Evolutionary conservation across 768 basidiomycete species (phyloP).

Genomic region (Pisolithus orientalis): DNA sequence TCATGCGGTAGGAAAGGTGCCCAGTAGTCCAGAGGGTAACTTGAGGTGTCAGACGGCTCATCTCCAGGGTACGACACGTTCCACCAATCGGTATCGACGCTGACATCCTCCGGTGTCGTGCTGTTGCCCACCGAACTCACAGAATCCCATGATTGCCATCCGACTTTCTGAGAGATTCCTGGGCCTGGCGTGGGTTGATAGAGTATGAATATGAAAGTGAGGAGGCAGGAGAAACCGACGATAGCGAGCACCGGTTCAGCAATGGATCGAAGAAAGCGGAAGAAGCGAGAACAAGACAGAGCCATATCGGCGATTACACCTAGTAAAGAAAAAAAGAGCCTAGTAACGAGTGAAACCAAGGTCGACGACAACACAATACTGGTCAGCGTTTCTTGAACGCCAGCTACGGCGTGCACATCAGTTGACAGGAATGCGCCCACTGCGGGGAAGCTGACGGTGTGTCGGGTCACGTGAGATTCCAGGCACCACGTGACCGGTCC

Average conservation of each 20-base stretch:
- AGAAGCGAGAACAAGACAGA: slow-evolving; percentile 33
- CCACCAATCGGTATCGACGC: slow-evolving; percentile 14
- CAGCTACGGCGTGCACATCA: too few species aligned
- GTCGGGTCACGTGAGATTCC: too few species aligned
- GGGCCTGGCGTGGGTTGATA: slow-evolving; percentile 75
- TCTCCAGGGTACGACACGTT: slow-evolving; percentile 14
- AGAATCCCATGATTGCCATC: slow-evolving; percentile 87
- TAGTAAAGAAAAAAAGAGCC: slow-evolving; percentile 6
- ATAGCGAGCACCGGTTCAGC: slow-evolving; percentile 56
- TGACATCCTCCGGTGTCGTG: neutral
- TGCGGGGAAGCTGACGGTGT: too few species aligned
- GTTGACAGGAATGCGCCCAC: too few species aligned
- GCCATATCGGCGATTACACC: slow-evolving; percentile 29
- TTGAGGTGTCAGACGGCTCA: slow-evolving; percentile 61
- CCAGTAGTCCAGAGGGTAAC: slow-evolving; percentile 63
- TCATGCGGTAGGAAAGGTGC: slow-evolving; percentile 23
- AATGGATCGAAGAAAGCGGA: slow-evolving; percentile 48
- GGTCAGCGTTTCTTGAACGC: too few species aligned
- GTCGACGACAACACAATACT: too few species aligned
- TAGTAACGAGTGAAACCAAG: neutral
- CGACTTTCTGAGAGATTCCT: slow-evolving; percentile 62
- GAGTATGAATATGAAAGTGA: slow-evolving; percentile 73
- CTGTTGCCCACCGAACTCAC: slow-evolving; percentile 2
- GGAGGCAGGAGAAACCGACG: slow-evolving; percentile 62
- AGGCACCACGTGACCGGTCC: neutral